phyloP scores from a whole-genome alignment of 139 green algal species.

The Closterium sp. region DNA sequence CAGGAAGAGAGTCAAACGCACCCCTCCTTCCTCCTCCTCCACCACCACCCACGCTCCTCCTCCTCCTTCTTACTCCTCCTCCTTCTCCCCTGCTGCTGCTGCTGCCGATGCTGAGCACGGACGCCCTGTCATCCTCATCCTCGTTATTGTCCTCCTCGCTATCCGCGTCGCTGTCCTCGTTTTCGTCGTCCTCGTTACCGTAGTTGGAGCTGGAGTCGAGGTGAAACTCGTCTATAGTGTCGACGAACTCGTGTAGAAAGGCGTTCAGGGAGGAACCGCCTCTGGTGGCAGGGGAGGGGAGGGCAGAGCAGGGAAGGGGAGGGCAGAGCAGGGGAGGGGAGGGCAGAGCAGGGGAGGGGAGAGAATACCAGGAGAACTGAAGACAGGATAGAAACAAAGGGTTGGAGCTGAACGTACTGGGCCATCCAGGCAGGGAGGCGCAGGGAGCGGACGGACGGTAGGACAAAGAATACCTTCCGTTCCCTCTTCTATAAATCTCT shows the following conservation, averaged over 20 bases:
- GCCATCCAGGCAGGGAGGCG: neutral
- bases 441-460: neutral
- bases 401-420: neutral
- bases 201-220: constrained; percentile 5
- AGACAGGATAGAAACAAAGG: neutral
- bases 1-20: neutral
- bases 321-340: neutral
- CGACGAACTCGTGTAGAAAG: constrained; percentile 8
- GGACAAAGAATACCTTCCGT: neutral
- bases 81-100: neutral
- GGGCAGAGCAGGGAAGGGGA: neutral
- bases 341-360: neutral
- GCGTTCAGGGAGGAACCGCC: neutral
- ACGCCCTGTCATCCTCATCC: constrained; percentile 1
- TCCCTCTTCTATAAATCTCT: no score
- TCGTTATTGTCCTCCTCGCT: neutral
- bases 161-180: constrained; percentile 2
- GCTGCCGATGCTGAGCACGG: neutral
- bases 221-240: neutral
- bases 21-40: neutral
- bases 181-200: neutral
- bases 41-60: neutral
- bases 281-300: neutral
- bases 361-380: no score
- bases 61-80: neutral